A percentile compares a stretch with the other conserved stretches of the same genome.
phyloP scores from a whole-genome alignment of 2,329 filamentous ascomycete genomes.

The Juglanconis sp. region DNA sequence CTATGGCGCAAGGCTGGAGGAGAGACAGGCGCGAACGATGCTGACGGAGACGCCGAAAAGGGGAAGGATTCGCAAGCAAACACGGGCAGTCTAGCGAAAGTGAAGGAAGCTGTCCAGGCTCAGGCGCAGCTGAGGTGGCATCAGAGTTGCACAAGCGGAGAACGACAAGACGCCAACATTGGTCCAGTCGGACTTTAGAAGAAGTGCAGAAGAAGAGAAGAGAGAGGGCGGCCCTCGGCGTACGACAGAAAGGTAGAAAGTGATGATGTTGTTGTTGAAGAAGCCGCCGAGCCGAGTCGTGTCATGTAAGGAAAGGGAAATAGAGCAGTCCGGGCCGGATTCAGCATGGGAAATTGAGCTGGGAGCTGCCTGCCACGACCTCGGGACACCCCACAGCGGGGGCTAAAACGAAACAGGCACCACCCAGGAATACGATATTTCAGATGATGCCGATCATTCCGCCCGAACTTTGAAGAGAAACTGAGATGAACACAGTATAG shows the following conservation, averaged over 20 bases:
- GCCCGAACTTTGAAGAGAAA: not conserved
- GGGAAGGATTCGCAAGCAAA: not conserved
- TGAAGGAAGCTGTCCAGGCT: not conserved
- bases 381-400: too few relatives aligned
- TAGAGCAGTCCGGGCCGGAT: not conserved
- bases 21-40: not conserved
- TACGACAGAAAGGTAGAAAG: not conserved
- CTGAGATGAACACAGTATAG: too few relatives aligned
- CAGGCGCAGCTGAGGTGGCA: not conserved
- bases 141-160: not conserved
- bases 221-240: not conserved
- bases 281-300: not conserved
- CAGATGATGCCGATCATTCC: not conserved
- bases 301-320: not conserved
- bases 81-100: slow-evolving; percentile 1
- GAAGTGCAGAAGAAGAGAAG: not conserved
- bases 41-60: not conserved
- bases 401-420: not conserved
- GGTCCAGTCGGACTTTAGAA: not conserved
- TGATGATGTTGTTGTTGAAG: not conserved
- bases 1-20: not conserved
- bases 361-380: not conserved
- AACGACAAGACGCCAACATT: not conserved
- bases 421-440: not conserved
- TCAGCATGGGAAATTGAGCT: not conserved